Evolutionary conservation across 2,329 filamentous ascomycete species (phyloP).

Genomic region (Pseudocercospora eumusae): DNA sequence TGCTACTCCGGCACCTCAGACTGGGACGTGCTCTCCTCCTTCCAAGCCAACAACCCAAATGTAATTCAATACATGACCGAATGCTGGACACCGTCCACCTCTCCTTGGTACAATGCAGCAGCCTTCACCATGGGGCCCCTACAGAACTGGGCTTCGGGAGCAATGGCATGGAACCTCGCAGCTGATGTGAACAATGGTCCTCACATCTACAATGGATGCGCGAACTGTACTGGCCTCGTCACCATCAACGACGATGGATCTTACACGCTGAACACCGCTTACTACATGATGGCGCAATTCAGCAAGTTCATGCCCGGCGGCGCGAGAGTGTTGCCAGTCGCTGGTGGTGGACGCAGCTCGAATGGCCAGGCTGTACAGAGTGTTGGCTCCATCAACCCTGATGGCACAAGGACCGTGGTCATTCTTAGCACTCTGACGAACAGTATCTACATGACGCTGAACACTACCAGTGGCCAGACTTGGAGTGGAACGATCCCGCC

Average conservation of each 20-base stretch:
- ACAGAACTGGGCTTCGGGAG: conserved; percentile 29
- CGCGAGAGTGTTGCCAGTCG: conserved; percentile 15
- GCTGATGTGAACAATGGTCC: conserved; percentile 23
- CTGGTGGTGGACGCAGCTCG: conserved; percentile 10
- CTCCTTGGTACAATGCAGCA: conserved; percentile 25
- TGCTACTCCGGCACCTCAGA: conserved; percentile 23
- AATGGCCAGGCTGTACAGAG: conserved; percentile 18
- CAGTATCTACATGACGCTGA: conserved; percentile 21
- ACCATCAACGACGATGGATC: conserved; percentile 22
- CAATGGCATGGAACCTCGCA: conserved; percentile 28
- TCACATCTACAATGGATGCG: conserved; percentile 23
- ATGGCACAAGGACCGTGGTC: conserved; percentile 26
- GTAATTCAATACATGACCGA: conserved; percentile 30
- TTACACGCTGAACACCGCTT: conserved; percentile 26
- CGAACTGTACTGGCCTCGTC: conserved; percentile 23
- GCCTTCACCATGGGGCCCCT: conserved; percentile 28
- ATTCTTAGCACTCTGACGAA: conserved; percentile 21
- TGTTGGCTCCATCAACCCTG: conserved; percentile 25
- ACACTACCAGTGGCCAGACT: conserved; percentile 20
- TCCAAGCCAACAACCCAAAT: conserved; percentile 21
- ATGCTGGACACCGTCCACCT: conserved; percentile 26
- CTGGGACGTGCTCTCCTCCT: conserved; percentile 26
- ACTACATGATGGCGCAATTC: conserved; percentile 30
- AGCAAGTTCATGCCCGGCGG: conserved; percentile 26
- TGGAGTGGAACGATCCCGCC: conserved; percentile 25